phyloP scores from a whole-genome alignment of 108 stramenopile genomes.

The Skeletonema grethae region DNA sequence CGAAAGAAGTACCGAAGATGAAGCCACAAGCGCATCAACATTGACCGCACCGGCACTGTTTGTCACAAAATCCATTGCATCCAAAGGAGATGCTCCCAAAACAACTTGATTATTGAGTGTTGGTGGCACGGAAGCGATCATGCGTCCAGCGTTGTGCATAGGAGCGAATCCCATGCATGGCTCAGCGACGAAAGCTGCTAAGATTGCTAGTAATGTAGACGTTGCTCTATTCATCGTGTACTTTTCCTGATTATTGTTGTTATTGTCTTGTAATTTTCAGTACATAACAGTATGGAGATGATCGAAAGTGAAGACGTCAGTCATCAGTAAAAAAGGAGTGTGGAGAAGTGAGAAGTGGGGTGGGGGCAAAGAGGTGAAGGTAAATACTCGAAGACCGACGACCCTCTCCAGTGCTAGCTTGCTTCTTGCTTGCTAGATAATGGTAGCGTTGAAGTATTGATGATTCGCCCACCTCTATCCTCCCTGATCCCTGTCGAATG shows the following conservation, averaged over 20 bases:
- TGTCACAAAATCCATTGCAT: neutral
- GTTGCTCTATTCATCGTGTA: neutral
- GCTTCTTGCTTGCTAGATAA: too few relatives aligned
- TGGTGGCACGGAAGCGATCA: neutral
- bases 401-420: too few relatives aligned
- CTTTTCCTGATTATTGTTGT: neutral
- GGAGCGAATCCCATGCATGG: slow-evolving; percentile 5
- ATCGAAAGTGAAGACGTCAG: too few relatives aligned
- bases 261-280: neutral
- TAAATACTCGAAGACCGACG: too few relatives aligned
- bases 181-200: neutral
- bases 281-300: too few relatives aligned
- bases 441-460: too few relatives aligned
- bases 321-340: too few relatives aligned
- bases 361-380: too few relatives aligned
- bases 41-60: neutral
- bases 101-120: neutral
- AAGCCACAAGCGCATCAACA: slow-evolving; percentile 2
- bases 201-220: neutral
- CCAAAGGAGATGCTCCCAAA: neutral
- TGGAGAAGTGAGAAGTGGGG: too few relatives aligned
- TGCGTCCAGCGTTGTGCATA: neutral
- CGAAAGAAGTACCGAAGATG: slow-evolving; percentile 62
- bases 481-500: too few relatives aligned
- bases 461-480: too few relatives aligned